Base-by-base conservation (phyloP, 495 filamentous ascomycete species). In the Penicillium goetzii region DNA sequence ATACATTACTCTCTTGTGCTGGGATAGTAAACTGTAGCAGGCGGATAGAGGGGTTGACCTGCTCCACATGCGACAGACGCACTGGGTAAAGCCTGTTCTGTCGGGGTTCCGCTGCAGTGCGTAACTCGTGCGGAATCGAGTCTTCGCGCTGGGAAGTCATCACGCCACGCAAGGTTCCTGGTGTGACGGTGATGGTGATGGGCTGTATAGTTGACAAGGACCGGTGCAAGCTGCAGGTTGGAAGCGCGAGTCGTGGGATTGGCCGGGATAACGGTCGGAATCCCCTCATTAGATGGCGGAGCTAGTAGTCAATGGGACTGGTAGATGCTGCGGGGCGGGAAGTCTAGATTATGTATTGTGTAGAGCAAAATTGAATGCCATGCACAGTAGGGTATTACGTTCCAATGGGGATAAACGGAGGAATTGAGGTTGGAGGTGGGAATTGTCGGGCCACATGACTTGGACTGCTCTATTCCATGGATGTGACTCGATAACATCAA, bases 31-130 rank as follows among this genome's bases (percentile, higher is more conserved):
- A 72, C 28, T 74, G 79, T 34, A 88, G 75, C 14, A 88, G 67
- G 25, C 84, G 82, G 23, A 88, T 70, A 2, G 73, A 76, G 3
- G 73, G 61, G 63, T 83, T 85, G 58, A 83, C 64, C 55, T 81
- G 71, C 23, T 81, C 74, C 32, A 88, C 76, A 52, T 79, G 70
- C 38, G 72, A 76, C 6, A 88, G 65, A 2, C 67, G 78, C 34
- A 84, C 83, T 2, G 66, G 75, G 68, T 86, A 80, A 32, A 87
- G 76, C 21, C 76, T 71, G 64, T 84, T 75, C 43, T 89, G 86
- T 41, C 91, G 88, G 51, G 87, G 89, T 61, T 92, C 89, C 25
- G 82, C 76, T 3, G 89, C 87, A 9, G 92, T 96, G 58, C 92
- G 86, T 66, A 92, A 83, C 59, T 81, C 75, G 59, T 88, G 85